Base-by-base conservation (phyloP, 495 filamentous ascomycete genomes). In the Aspergillus bridgeri region DNA sequence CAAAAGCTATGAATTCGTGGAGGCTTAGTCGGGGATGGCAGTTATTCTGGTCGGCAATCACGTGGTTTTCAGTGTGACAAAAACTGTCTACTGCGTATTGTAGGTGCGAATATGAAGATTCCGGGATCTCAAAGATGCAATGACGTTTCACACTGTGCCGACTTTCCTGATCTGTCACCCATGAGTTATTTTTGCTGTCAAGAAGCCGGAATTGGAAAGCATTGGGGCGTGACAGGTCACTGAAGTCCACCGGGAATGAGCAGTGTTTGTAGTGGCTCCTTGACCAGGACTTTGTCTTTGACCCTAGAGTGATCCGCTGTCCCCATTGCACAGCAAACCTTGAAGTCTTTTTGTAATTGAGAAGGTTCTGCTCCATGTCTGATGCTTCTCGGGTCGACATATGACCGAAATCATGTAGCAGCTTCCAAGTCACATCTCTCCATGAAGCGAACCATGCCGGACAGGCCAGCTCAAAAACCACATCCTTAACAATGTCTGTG, bases 401-500 rank as follows among this genome's bases (percentile, higher is more conserved):
- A 77, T 61, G 6, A 63, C 64, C 19, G 80, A 59, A 22, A 85
- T 56, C 25, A 59, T 66, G 6, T 66, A 61, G 3, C 4, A 66
- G 19, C 47, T 51, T 59, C 60, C 60, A 68, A 0, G 80, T 82
- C 13, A 64, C 54, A 55, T 86, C 74, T 4, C 86, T 73, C 85
- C 85, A 89, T 19, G 66, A 48, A 13, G 52, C 58, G 44, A 85
- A 75, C 4, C 56, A 60, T 1, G 8, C 13, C 6, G 83, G 83
- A 6, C 78, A 69, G 17, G 59, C 24, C 1, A 86, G 68, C 64
- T 89, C 85, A 44, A 89, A 86, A 1, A 87, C 73, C 2, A 75
- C 70, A 0, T 76, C 65, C 56, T 80, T 78, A 0, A 71, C 66
- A n/a, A 73, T 46, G 0, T 44, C 43, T 0, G 56, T 24, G n/a